Conservation (phyloP, 805 yeast genomes). For the Saccharomyces jurei region DNA sequence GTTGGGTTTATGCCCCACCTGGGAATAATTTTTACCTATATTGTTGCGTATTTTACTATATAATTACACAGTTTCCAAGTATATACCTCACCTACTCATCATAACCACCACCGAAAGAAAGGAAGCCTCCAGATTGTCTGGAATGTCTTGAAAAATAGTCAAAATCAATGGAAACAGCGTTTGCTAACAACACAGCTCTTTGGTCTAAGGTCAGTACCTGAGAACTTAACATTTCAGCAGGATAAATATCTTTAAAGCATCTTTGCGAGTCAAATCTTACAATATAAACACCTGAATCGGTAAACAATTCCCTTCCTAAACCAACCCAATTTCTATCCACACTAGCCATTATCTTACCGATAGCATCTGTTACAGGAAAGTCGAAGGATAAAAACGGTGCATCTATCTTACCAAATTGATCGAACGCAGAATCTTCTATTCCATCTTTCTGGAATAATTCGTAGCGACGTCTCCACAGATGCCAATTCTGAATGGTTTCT, state of each 20-base stretch:
- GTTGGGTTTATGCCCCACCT: conserved; percentile 62
- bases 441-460: conserved; percentile 53
- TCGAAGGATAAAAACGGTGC: conserved; percentile 81
- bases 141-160: conserved; percentile 96
- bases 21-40: conserved; percentile 23
- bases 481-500: conserved; percentile 90
- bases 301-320: conserved; percentile 80
- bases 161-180: conserved; percentile 87
- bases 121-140: conserved; percentile 40
- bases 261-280: conserved; percentile 67
- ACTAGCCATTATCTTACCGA: conserved; percentile 54
- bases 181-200: conserved; percentile 77
- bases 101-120: conserved; percentile 23
- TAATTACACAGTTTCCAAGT: background rate
- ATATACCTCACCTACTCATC: conserved; percentile 8
- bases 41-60: background rate
- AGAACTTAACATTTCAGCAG: conserved; percentile 30
- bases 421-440: conserved; percentile 35
- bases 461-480: conserved; percentile 84
- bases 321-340: conserved; percentile 96
- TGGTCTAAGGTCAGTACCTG: conserved; percentile 59
- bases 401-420: conserved; percentile 83
- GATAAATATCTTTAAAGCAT: conserved; percentile 55
- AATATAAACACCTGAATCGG: conserved; percentile 91
- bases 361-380: conserved; percentile 62